These are phyloP conservation scores for Neofusicoccum cordaticola DNA, from an alignment of 2,329 filamentous ascomycete species.

Conservation along the genomic window DNA sequence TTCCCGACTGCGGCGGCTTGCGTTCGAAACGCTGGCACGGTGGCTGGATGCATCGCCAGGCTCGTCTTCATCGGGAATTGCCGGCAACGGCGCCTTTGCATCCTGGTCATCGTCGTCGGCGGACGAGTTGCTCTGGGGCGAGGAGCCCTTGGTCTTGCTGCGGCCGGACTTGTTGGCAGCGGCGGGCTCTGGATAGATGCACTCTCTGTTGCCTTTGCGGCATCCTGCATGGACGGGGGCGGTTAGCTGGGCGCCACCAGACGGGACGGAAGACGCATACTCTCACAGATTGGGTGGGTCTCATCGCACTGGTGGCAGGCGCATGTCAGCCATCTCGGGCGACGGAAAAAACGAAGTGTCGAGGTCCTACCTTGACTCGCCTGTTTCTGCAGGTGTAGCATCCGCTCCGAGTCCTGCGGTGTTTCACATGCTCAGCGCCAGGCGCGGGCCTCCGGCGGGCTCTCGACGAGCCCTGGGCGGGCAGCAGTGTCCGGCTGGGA, in stretches of 20 bases:
- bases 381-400: conserved; percentile 89
- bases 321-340: conserved; percentile 16
- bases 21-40: conserved; percentile 15
- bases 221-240: conserved; percentile 58
- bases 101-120: conserved; percentile 53
- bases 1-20: conserved; percentile 31
- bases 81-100: conserved; percentile 37
- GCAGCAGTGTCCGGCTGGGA: conserved; percentile 23
- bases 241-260: conserved; percentile 18
- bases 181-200: conserved; percentile 77
- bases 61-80: conserved; percentile 48
- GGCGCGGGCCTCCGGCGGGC: conserved; percentile 31
- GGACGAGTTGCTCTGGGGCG: conserved; percentile 50
- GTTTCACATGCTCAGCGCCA: conserved; percentile 72
- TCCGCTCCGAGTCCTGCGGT: conserved; percentile 87
- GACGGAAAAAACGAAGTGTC: neutral
- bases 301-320: conserved; percentile 73
- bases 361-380: conserved; percentile 65
- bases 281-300: conserved; percentile 77
- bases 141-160: conserved; percentile 45
- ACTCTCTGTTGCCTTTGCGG: conserved; percentile 86
- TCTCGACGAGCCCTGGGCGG: conserved; percentile 24
- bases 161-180: conserved; percentile 49
- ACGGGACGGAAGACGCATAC: conserved; percentile 41
- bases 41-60: conserved; percentile 33